Evolutionary conservation across 495 filamentous ascomycete species (phyloP), one percentile per base, ranked within the genome.

Genomic region (Aspergillus leporis): DNA sequence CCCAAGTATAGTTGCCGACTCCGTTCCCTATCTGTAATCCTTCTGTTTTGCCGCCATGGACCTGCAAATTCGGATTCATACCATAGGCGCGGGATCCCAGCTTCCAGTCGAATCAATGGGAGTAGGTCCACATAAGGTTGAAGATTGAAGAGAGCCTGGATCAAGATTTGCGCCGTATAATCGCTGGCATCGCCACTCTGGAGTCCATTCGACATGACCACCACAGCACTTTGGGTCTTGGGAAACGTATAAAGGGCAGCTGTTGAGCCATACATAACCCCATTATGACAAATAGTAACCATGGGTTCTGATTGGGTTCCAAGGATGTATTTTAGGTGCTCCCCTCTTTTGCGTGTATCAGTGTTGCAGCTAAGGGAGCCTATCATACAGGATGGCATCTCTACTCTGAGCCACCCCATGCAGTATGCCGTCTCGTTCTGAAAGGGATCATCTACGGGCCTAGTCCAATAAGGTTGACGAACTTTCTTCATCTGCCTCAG

Each of bases 361-460:
- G 46, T 48, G n/a, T 48, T 48, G 19, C 19, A 48, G 46, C 46
- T 48, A 21, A 48, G 46, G 6, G 12, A 10, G 19, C 46, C 46
- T 10, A 48, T 22, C 18, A 23, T 3, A 13, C n/a, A 48, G 21
- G 46, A 48, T 13, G 19, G 46, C n/a, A 48, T 48, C 8, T 22
- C 25, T 10, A 48, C 19, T 28, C 46, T 7, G 16, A 48, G 46
- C 46, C 46, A 48, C 4, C 46, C 46, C 46, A 48, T 22, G 18
- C 46, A 48, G 19, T 48, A 48, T 22, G 46, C 19, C 10, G 46
- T 28, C 2, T 48, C 46, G 18, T 48, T 19, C 14, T 48, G 46
- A n/a, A 48, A 48, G 4, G 21, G 5, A 28, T 48, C 46, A 23
- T 48, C 25, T 22, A 28, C 25, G 4, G 46, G 46, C n/a, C 46